Evolutionary conservation across 2,329 filamentous ascomycete species (phyloP).

Genomic region (Diplocarpon rosae): DNA sequence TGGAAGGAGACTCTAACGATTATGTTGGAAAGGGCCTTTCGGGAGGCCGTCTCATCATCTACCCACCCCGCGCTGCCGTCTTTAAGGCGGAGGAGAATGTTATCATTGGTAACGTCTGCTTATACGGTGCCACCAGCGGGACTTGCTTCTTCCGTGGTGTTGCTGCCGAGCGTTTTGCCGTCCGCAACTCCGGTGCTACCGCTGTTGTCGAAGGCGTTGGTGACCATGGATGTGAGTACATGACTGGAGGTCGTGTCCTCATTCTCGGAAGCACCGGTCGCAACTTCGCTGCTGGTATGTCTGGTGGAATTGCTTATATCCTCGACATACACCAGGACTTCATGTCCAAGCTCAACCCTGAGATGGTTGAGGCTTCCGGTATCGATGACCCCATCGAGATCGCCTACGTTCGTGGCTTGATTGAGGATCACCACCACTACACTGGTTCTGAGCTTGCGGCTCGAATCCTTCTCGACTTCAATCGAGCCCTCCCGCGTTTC

Average conservation of each 20-base stretch:
- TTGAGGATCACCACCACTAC: slow-evolving; percentile 97
- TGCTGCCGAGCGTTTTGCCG: slow-evolving; percentile 90
- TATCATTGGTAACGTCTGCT: slow-evolving; percentile 83
- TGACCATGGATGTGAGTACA: slow-evolving; percentile 97
- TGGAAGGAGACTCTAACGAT: slow-evolving; percentile 93
- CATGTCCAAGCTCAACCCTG: slow-evolving; percentile 84
- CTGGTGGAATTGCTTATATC: slow-evolving; percentile 91
- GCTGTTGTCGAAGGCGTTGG: slow-evolving; percentile 95
- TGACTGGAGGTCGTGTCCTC: slow-evolving; percentile 89
- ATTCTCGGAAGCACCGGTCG: slow-evolving; percentile 82
- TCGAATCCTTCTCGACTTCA: slow-evolving; percentile 91
- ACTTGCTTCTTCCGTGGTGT: slow-evolving; percentile 95
- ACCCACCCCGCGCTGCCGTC: slow-evolving; percentile 78
- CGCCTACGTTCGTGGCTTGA: slow-evolving; percentile 77
- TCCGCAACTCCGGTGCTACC: slow-evolving; percentile 90
- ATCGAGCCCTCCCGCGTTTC: slow-evolving; percentile 77
- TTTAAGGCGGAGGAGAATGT: slow-evolving; percentile 97
- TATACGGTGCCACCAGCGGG: slow-evolving; percentile 87
- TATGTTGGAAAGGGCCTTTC: slow-evolving; percentile 95
- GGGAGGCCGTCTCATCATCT: slow-evolving; percentile 84
- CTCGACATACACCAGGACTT: slow-evolving; percentile 87
- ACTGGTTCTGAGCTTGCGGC: slow-evolving; percentile 92
- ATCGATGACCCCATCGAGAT: slow-evolving; percentile 82
- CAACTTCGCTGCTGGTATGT: slow-evolving; percentile 98
- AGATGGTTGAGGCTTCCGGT: slow-evolving; percentile 87